Evolutionary conservation across 2,329 filamentous ascomycete genomes (phyloP).

Genomic region (Alternaria postmessia): DNA sequence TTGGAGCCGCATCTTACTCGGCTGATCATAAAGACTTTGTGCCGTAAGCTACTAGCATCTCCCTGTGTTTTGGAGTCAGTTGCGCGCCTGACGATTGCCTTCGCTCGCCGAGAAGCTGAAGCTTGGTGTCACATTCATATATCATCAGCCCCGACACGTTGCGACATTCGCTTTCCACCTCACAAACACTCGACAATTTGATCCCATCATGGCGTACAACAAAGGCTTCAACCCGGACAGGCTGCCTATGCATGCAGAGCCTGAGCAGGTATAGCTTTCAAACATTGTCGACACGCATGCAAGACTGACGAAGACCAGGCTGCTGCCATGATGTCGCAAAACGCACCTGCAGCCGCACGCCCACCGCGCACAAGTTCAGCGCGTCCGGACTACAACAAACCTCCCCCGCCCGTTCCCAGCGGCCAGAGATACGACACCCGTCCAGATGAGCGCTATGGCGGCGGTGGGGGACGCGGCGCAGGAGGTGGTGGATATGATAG

Average conservation of each 20-base stretch:
- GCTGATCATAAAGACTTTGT: slow-evolving; percentile 5
- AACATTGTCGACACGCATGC: background rate
- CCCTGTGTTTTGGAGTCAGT: background rate
- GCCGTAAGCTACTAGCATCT: slow-evolving; percentile 7
- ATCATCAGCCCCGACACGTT: slow-evolving; percentile 23
- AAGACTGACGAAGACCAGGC: slow-evolving; percentile 43
- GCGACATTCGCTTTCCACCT: slow-evolving; percentile 11
- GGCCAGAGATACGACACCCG: slow-evolving; percentile 44
- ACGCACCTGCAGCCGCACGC: slow-evolving; percentile 26
- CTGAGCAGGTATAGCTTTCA: slow-evolving; percentile 67
- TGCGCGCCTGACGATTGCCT: slow-evolving; percentile 14
- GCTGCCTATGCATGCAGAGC: slow-evolving; percentile 87
- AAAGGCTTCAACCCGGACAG: slow-evolving; percentile 92
- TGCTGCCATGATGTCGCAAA: slow-evolving; percentile 52
- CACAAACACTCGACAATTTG: slow-evolving; percentile 8
- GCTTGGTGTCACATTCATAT: slow-evolving; percentile 24
- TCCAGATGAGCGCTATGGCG: slow-evolving; percentile 49
- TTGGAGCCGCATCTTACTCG: slow-evolving; percentile 14
- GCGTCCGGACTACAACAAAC: slow-evolving; percentile 56
- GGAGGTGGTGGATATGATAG: slow-evolving; percentile 37
- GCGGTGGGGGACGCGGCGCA: slow-evolving; percentile 30
- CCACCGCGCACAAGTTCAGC: slow-evolving; percentile 47
- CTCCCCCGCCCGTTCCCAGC: slow-evolving; percentile 46
- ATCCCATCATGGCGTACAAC: slow-evolving; percentile 84
- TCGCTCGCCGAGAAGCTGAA: slow-evolving; percentile 18